phyloP scores from a whole-genome alignment of 2,329 filamentous ascomycete species.

The Penicillium sp. region DNA sequence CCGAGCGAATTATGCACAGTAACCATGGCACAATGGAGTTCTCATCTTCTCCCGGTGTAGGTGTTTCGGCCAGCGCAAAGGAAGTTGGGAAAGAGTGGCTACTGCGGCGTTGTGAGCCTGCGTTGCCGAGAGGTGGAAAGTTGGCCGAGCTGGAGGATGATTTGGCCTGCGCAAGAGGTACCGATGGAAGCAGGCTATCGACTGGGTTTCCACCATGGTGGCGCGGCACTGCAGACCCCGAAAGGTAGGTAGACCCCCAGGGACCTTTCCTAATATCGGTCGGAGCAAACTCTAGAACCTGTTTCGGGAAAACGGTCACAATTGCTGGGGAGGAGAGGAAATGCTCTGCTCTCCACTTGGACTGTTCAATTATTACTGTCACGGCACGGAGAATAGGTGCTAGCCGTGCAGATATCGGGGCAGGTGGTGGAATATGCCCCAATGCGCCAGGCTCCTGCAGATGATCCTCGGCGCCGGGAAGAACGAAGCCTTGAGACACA shows the following conservation, averaged over 20 bases:
- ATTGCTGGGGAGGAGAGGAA: constrained; percentile 65
- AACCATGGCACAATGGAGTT: constrained; percentile 70
- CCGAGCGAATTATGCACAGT: constrained; percentile 57
- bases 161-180: constrained; percentile 34
- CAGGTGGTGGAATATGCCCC: constrained; percentile 57
- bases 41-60: constrained; percentile 56
- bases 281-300: constrained; percentile 48
- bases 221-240: constrained; percentile 47
- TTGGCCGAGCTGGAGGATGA: constrained; percentile 35
- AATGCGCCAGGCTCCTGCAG: constrained; percentile 52
- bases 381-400: constrained; percentile 71
- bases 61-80: constrained; percentile 35
- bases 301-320: constrained; percentile 61
- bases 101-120: constrained; percentile 32
- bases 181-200: constrained; percentile 59
- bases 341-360: constrained; percentile 69
- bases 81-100: constrained; percentile 35
- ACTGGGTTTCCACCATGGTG: constrained; percentile 52
- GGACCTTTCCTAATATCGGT: constrained; percentile 47
- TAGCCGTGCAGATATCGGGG: constrained; percentile 56
- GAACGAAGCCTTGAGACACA: constrained; percentile 62
- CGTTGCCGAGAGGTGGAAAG: constrained; percentile 52
- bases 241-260: constrained; percentile 52
- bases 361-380: constrained; percentile 69
- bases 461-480: constrained; percentile 57